phyloP scores from a whole-genome alignment of 257 asterid species.

The Solanum peruvianum region DNA sequence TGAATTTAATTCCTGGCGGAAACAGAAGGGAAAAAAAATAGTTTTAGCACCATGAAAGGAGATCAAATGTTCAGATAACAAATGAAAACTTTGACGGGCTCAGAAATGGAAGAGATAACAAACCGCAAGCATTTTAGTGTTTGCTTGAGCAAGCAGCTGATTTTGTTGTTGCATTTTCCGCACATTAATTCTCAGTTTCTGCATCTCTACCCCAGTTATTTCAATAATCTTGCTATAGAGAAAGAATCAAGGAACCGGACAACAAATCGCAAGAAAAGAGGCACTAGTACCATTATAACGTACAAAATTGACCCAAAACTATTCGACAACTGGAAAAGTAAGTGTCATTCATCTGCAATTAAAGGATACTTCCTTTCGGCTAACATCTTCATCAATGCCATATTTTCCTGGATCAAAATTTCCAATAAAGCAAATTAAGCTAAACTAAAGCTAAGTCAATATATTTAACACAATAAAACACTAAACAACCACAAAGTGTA shows the following conservation, averaged over 20 bases:
- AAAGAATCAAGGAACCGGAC: not conserved
- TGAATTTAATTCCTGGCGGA: conserved; percentile 60
- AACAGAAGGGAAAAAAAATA: conserved; percentile 1
- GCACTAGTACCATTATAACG: not conserved
- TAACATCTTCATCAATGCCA: conserved; percentile 39
- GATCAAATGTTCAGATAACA: not conserved
- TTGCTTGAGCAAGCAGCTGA: conserved; percentile 42
- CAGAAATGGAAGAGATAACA: conserved; percentile 1
- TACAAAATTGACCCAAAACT: not conserved
- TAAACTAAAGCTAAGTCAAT: not conserved
- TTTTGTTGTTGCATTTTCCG: conserved; percentile 64
- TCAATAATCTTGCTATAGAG: conserved; percentile 48
- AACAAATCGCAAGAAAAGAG: not conserved
- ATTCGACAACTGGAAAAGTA: not conserved
- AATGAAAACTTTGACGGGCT: not conserved
- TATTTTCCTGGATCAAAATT: conserved; percentile 38
- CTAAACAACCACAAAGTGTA: not conserved
- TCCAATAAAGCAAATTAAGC: not conserved
- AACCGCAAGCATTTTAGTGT: conserved; percentile 50
- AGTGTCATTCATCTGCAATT: not conserved
- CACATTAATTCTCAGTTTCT: conserved; percentile 37
- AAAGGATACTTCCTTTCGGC: conserved; percentile 71
- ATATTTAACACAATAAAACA: not conserved
- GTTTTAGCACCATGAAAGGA: not conserved
- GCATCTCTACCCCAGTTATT: conserved; percentile 48